Evolutionary conservation across 495 filamentous ascomycete species (phyloP), one percentile per base, ranked within the genome.

Genomic region (Darksidea phi): DNA sequence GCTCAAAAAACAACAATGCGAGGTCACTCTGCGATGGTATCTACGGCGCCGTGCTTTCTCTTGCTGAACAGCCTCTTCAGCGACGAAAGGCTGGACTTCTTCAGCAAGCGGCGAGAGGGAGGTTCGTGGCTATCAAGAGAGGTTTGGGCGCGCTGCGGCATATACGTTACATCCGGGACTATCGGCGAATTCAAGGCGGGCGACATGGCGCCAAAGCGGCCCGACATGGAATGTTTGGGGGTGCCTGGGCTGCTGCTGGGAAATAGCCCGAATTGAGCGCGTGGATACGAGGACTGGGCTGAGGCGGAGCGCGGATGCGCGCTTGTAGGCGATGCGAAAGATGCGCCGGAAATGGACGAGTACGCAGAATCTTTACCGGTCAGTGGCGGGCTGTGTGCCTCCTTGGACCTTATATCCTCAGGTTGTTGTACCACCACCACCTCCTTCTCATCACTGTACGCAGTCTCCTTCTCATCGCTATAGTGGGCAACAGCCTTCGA

Each of bases 351-450:
- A 7, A 68, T 57, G 1, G 66, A 68, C 11, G 66, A 68, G 57
- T 68, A 68, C 4, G 66, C 66, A 18, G 66, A 68, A 34, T 68
- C 66, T 41, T 68, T 63, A 41, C 60, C 66, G 2, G 66, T 68
- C 34, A 68, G 46, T 6, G 61, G 66, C 1, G 66, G 66, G 21
- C 66, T 68, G 45, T 38, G 38, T 10, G 64, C 61, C 8, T 48
- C 56, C 25, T 61, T 68, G 11, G 3, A 28, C 36, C 41, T 58
- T 1, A 47, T 18, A 13, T 18, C 45, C 13, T 23, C 17, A 18
- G 34, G 37, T 32, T 67, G 54, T 17, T 54, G 37, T 6, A 41
- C 28, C 5, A 21, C 28, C 5, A 21, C 41, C 23, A 49, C 43
- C 17, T 58, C 59, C 37, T 13, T 54, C 23, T 21, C 42, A 21